A percentile compares a stretch with the other conserved stretches of the same genome.
phyloP scores from a whole-genome alignment of 352 stramenopile genomes.

The Globisporangium recalcitrans region DNA sequence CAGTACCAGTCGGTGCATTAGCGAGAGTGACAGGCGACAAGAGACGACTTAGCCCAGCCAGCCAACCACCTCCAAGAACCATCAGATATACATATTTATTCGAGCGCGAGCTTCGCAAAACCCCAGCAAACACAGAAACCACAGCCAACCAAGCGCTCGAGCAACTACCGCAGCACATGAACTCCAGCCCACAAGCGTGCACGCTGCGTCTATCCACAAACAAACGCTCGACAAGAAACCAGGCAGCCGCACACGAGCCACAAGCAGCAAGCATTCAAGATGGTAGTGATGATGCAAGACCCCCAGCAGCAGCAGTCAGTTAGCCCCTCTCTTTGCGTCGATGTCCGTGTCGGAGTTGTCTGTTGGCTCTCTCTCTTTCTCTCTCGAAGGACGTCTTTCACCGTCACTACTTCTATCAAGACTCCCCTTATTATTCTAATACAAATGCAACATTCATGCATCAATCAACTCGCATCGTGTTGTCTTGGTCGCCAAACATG shows the following conservation, averaged over 20 bases:
- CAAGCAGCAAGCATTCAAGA: neutral
- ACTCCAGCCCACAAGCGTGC: no score
- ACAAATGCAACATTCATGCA: no score
- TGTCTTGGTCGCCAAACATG: no score
- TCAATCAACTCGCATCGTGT: no score
- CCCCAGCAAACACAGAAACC: neutral
- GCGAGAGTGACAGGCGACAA: neutral
- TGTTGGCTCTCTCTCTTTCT: no score
- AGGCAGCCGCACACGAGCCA: neutral
- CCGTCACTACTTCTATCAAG: no score
- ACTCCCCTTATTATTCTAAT: no score
- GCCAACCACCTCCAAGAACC: neutral
- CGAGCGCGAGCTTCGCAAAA: neutral
- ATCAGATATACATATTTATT: slow-evolving; percentile 16
- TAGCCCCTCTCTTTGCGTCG: no score
- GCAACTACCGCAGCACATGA: neutral
- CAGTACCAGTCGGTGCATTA: slow-evolving; percentile 76
- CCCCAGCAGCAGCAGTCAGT: no score
- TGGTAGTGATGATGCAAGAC: neutral
- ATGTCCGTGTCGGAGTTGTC: no score
- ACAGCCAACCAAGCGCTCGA: neutral
- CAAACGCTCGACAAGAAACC: neutral
- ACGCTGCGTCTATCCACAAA: no score
- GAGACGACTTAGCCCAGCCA: slow-evolving; percentile 1
- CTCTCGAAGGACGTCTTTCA: no score